phyloP scores from a whole-genome alignment of 2,329 filamentous ascomycete genomes.

The Laburnicola sp. region DNA sequence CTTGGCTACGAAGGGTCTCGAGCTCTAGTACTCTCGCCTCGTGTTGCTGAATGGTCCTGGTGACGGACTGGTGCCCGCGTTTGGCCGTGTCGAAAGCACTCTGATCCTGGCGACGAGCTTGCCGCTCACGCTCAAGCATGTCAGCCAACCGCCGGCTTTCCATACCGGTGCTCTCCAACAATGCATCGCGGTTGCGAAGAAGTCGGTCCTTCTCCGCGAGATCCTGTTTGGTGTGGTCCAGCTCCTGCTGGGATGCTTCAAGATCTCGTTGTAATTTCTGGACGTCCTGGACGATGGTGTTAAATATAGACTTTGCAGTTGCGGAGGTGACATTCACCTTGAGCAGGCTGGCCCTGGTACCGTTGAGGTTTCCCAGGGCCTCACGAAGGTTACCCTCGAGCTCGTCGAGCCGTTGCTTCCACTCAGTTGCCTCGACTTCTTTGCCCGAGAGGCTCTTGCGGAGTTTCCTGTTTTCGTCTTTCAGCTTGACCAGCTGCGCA shows the following conservation, averaged over 20 bases:
- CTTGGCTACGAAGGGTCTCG: slow-evolving; percentile 74
- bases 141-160: slow-evolving; percentile 85
- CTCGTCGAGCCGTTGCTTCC: slow-evolving; percentile 88
- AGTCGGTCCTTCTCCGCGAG: slow-evolving; percentile 88
- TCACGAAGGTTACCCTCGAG: slow-evolving; percentile 86
- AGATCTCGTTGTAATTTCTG: slow-evolving; percentile 85
- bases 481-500: slow-evolving; percentile 74
- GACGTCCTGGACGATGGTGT: slow-evolving; percentile 62
- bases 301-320: slow-evolving; percentile 21
- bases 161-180: slow-evolving; percentile 85
- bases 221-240: slow-evolving; percentile 75
- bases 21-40: slow-evolving; percentile 84
- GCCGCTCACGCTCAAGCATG: slow-evolving; percentile 86
- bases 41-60: slow-evolving; percentile 81
- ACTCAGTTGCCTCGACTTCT: slow-evolving; percentile 85
- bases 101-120: slow-evolving; percentile 81
- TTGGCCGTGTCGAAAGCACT: slow-evolving; percentile 86
- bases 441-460: slow-evolving; percentile 80
- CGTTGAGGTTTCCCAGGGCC: slow-evolving; percentile 83
- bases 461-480: slow-evolving; percentile 81
- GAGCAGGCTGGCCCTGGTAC: slow-evolving; percentile 81
- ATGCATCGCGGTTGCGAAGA: slow-evolving; percentile 82
- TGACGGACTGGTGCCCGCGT: slow-evolving; percentile 82
- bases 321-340: slow-evolving; percentile 56
- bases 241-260: slow-evolving; percentile 78